A percentile compares a stretch with the other conserved stretches of the same genome.
Conservation (phyloP, 345 rosid species). For the Arabis alpina region DNA sequence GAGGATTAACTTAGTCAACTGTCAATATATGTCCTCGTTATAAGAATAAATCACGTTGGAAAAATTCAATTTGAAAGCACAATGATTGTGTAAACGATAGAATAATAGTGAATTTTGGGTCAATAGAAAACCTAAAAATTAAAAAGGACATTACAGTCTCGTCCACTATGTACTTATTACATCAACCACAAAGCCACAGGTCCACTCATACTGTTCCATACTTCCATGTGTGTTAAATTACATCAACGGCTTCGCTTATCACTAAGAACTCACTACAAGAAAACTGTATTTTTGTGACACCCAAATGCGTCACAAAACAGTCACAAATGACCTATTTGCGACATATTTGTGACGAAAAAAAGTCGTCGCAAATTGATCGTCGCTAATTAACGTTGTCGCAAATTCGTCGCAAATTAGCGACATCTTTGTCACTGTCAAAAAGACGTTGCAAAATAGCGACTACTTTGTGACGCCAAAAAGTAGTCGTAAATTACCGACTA, state of each 20-base stretch:
- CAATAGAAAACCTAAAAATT: slow-evolving; percentile 26
- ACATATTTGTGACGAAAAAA: no score
- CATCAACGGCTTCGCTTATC: slow-evolving; percentile 24
- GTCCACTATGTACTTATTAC: slow-evolving; percentile 35
- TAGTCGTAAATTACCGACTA: no score
- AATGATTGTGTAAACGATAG: slow-evolving; percentile 24
- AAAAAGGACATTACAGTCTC: slow-evolving; percentile 34
- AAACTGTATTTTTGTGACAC: no score
- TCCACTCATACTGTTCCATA: slow-evolving; percentile 23
- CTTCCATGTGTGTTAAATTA: slow-evolving; percentile 19
- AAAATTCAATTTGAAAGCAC: slow-evolving; percentile 22
- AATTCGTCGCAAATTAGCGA: no score
- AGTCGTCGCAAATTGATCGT: no score
- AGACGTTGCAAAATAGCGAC: no score
- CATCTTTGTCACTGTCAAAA: no score
- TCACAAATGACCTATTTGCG: no score
- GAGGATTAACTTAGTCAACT: not conserved
- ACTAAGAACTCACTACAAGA: no score
- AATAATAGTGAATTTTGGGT: slow-evolving; percentile 21
- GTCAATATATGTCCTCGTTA: not conserved
- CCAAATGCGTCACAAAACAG: no score
- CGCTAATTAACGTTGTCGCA: no score
- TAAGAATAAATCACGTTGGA: not conserved
- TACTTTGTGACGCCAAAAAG: no score
- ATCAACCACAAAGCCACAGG: slow-evolving; percentile 26